A percentile compares a stretch with the other conserved stretches of the same genome.
phyloP scores from a whole-genome alignment of 768 basidiomycete genomes.

The Russula dissimulans region DNA sequence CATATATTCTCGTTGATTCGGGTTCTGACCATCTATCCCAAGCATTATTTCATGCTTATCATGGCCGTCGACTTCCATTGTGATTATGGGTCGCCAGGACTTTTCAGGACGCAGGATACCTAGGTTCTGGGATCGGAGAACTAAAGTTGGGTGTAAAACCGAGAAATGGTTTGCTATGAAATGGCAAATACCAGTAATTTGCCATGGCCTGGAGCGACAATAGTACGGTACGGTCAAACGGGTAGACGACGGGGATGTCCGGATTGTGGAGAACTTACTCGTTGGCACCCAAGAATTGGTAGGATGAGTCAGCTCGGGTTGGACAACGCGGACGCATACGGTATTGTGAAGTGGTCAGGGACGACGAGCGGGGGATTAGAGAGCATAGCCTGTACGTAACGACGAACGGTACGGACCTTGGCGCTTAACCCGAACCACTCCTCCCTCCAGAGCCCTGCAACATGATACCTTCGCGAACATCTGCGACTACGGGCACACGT shows the following conservation, averaged over 20 bases:
- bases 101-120: conserved; percentile 45
- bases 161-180: neutral
- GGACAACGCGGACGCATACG: too few species aligned
- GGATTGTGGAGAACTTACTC: neutral
- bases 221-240: too few species aligned
- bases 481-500: neutral
- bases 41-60: conserved; percentile 47
- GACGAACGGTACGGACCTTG: neutral
- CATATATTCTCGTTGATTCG: conserved; percentile 49
- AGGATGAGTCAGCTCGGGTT: neutral
- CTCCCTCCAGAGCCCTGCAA: too few species aligned
- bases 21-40: conserved; percentile 61
- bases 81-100: conserved; percentile 59
- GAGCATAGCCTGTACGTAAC: too few species aligned
- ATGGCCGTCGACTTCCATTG: conserved; percentile 44
- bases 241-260: neutral
- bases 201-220: conserved; percentile 23
- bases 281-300: neutral
- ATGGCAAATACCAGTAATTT: conserved; percentile 21
- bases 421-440: neutral
- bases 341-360: too few species aligned
- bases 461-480: conserved; percentile 3
- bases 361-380: too few species aligned
- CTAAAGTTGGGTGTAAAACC: conserved; percentile 19
- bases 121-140: conserved; percentile 33